A percentile compares a stretch with the other conserved stretches of the same genome.
Evolutionary conservation across 306 rosid species (phyloP).

Genomic region (Sesbania bispinosa): DNA sequence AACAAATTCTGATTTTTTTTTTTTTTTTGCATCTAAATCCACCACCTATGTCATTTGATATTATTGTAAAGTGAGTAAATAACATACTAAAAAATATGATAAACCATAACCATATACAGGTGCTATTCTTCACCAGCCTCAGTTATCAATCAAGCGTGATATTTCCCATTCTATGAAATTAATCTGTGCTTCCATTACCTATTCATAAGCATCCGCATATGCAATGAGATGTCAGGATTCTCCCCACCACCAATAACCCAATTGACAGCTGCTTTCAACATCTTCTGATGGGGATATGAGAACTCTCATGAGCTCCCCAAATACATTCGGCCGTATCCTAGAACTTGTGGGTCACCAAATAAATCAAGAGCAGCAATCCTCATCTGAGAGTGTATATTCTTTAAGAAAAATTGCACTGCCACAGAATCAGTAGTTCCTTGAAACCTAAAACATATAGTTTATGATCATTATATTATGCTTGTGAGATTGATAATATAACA

Average conservation of each 20-base stretch:
- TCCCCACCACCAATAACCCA: conserved; percentile 69
- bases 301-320: conserved; percentile 91
- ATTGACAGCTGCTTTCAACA: conserved; percentile 73
- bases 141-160: conserved; percentile 9
- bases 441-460: conserved; percentile 63
- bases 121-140: conserved; percentile 7
- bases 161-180: background rate
- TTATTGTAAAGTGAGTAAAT: background rate
- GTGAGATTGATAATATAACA: conserved; percentile 1
- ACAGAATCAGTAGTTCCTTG: conserved; percentile 91
- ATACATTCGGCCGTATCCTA: conserved; percentile 78
- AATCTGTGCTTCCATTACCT: conserved; percentile 40
- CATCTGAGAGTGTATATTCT: conserved; percentile 80
- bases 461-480: conserved; percentile 27
- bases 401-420: conserved; percentile 89
- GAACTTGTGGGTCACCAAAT: conserved; percentile 68
- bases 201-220: conserved; percentile 95
- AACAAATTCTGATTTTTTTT: background rate
- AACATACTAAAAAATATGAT: background rate
- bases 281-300: conserved; percentile 82
- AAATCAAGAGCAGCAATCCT: conserved; percentile 69
- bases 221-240: conserved; percentile 88
- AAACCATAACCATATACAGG: background rate
- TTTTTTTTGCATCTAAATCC: background rate
- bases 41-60: background rate